phyloP scores from a whole-genome alignment of 345 rosid genomes.

The Populus simonii region DNA sequence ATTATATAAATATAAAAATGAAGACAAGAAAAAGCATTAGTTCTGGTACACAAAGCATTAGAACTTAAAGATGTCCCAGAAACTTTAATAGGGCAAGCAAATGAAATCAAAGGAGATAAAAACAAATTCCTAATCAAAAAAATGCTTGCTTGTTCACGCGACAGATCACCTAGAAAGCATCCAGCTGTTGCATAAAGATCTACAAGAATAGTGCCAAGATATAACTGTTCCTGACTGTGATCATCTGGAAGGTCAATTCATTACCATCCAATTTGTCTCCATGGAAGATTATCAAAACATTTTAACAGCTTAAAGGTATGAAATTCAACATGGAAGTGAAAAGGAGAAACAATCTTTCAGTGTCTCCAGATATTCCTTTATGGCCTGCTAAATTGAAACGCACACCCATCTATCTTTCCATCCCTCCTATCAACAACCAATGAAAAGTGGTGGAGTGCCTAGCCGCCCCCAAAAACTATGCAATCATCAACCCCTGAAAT shows the following conservation, averaged over 20 bases:
- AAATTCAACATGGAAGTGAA: not conserved
- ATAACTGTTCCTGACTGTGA: not conserved
- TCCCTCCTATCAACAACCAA: conserved; percentile 2
- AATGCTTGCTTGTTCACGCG: not conserved
- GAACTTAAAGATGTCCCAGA: not conserved
- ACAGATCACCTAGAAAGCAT: not conserved
- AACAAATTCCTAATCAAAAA: not conserved
- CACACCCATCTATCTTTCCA: not conserved
- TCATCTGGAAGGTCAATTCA: not conserved
- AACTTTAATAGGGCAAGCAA: not conserved
- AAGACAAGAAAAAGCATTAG: not conserved
- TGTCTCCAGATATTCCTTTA: not conserved
- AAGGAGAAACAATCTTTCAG: not conserved
- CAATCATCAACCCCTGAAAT: not conserved
- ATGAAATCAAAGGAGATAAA: not conserved
- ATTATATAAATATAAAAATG: not conserved
- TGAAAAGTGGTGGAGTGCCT: not conserved
- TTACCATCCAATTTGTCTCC: not conserved
- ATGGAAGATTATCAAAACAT: not conserved
- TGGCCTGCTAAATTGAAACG: not conserved
- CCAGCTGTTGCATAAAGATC: not conserved
- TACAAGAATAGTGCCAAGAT: not conserved
- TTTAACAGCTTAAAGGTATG: not conserved
- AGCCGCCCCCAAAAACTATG: not conserved
- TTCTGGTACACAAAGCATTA: not conserved